Evolutionary conservation across 2,329 filamentous ascomycete genomes (phyloP).

Genomic region (Colletotrichum australisinense): DNA sequence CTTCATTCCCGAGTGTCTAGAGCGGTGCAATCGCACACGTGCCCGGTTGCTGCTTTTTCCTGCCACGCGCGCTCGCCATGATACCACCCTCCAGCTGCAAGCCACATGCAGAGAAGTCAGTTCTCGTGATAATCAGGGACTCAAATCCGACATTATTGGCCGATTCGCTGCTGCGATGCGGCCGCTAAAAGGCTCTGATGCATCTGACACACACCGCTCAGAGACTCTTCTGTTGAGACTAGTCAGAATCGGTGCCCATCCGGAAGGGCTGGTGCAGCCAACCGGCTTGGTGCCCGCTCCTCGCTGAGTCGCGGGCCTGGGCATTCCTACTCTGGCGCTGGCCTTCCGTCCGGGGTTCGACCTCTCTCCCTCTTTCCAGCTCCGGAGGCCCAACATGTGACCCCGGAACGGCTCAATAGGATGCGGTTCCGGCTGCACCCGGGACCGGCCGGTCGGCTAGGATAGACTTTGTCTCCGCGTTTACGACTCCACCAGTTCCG

Average conservation of each 20-base stretch:
- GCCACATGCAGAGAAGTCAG: slow-evolving; percentile 31
- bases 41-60: slow-evolving; percentile 24
- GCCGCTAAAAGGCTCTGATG: slow-evolving; percentile 31
- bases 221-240: slow-evolving; percentile 32
- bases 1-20: slow-evolving; percentile 1
- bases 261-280: slow-evolving; percentile 5
- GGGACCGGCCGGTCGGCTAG: neutral
- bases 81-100: slow-evolving; percentile 33
- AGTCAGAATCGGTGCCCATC: slow-evolving; percentile 12
- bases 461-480: neutral
- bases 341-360: neutral
- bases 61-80: slow-evolving; percentile 19
- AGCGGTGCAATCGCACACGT: slow-evolving; percentile 18
- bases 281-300: slow-evolving; percentile 9
- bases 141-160: neutral
- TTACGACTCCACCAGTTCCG: neutral
- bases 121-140: slow-evolving; percentile 26
- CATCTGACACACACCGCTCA: slow-evolving; percentile 37
- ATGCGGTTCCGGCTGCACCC: slow-evolving; percentile 13
- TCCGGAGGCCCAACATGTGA: neutral
- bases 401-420: neutral
- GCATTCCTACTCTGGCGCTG: neutral
- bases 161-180: slow-evolving; percentile 4
- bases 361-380: neutral
- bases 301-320: neutral